Conservation (phyloP, 495 filamentous ascomycete species). For the Talaromyces nanjingensis region DNA sequence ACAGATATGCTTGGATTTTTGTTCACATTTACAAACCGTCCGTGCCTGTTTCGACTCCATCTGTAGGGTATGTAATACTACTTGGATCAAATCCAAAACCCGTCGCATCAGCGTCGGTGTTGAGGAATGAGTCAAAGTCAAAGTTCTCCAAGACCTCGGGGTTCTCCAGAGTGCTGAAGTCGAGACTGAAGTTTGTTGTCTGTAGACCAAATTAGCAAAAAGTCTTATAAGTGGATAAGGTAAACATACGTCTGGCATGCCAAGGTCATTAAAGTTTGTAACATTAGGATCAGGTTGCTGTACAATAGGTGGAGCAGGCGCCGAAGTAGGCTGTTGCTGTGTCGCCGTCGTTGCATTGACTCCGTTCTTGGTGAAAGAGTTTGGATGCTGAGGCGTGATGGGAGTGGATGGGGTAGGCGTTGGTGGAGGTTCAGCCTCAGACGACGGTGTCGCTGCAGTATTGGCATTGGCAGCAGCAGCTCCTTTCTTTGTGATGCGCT, state of each 20-base stretch:
- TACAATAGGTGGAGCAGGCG: constrained; percentile 34
- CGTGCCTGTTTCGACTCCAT: constrained; percentile 47
- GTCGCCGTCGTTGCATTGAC: constrained; percentile 41
- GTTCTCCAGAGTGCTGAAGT: constrained; percentile 54
- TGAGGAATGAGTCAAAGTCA: constrained; percentile 93
- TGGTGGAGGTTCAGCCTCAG: constrained; percentile 66
- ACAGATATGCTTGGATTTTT: not conserved
- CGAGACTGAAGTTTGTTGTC: constrained; percentile 43
- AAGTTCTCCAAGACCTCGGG: constrained; percentile 81
- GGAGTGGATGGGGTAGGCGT: constrained; percentile 79
- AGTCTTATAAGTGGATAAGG: not conserved
- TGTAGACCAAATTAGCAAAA: constrained; percentile 9
- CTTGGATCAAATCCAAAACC: constrained; percentile 46
- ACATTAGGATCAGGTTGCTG: constrained; percentile 39
- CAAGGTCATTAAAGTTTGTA: constrained; percentile 29
- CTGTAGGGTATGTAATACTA: constrained; percentile 32
- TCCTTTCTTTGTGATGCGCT: constrained; percentile 65
- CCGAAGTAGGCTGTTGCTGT: constrained; percentile 33
- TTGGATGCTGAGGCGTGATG: constrained; percentile 70
- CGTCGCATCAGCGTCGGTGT: constrained; percentile 47
- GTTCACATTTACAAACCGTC: constrained; percentile 32
- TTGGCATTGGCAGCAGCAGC: constrained; percentile 51
- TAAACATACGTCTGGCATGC: constrained; percentile 34
- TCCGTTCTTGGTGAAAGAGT: constrained; percentile 54
- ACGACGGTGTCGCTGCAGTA: constrained; percentile 60